Percentiles rank a stretch among this genome's conserved stretches.
Evolutionary conservation across 2,329 filamentous ascomycete species (phyloP).

Genomic region (Aspergillus eucalypticola): DNA sequence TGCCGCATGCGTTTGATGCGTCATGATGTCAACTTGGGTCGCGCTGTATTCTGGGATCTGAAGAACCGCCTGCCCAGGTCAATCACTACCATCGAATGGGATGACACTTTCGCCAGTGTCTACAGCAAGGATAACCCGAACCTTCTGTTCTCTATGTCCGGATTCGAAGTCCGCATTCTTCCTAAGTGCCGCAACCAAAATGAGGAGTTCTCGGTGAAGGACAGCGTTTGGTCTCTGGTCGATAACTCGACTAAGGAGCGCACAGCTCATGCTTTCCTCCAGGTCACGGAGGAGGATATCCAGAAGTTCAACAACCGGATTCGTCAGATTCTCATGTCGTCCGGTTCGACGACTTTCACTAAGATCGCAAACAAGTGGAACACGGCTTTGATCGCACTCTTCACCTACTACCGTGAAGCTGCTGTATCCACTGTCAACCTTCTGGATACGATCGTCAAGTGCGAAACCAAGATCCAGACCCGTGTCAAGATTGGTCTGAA

Average conservation of each 20-base stretch:
- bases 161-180: conserved; percentile 94
- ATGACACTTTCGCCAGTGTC: conserved; percentile 96
- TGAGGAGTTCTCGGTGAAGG: conserved; percentile 95
- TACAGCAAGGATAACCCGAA: conserved; percentile 99
- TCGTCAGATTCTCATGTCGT: conserved; percentile 97
- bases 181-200: conserved; percentile 94
- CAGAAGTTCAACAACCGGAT: conserved; percentile 99
- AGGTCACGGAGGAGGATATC: conserved; percentile 96
- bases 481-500: conserved; percentile 98
- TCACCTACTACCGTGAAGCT: conserved; percentile 97
- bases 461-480: conserved; percentile 98
- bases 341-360: conserved; percentile 97
- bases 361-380: conserved; percentile 99
- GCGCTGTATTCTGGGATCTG: conserved; percentile 97
- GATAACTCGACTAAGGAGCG: conserved; percentile 96
- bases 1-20: conserved; percentile 98
- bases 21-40: conserved; percentile 95
- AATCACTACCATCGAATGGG: conserved; percentile 97
- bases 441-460: conserved; percentile 97
- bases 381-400: conserved; percentile 91
- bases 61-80: conserved; percentile 95
- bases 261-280: conserved; percentile 94
- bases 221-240: conserved; percentile 96
- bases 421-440: conserved; percentile 93
- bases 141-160: conserved; percentile 93